phyloP scores from a whole-genome alignment of 257 asterid genomes.

The Petrea volubilis region DNA sequence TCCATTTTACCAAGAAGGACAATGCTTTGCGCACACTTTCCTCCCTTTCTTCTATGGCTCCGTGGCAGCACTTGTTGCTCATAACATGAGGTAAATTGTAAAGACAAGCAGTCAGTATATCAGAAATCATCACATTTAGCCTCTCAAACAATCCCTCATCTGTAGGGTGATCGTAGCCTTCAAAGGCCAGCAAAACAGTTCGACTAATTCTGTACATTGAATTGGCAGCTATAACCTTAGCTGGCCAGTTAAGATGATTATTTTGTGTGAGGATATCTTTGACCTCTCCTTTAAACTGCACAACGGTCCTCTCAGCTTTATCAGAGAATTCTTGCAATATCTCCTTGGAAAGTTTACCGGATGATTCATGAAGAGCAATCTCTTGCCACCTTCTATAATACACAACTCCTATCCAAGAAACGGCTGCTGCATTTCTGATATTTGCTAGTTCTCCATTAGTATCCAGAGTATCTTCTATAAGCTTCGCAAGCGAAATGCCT shows the following conservation, averaged over 20 bases:
- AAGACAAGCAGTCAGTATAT: constrained; percentile 45
- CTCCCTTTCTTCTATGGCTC: constrained; percentile 31
- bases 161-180: neutral
- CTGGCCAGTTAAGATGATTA: constrained; percentile 43
- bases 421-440: constrained; percentile 24
- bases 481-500: constrained; percentile 17
- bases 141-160: constrained; percentile 29
- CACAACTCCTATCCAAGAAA: constrained; percentile 11
- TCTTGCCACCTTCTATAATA: constrained; percentile 19
- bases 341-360: neutral
- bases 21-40: constrained; percentile 27
- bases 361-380: constrained; percentile 1
- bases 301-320: neutral
- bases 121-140: constrained; percentile 28
- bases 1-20: constrained; percentile 36
- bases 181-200: constrained; percentile 14
- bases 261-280: neutral
- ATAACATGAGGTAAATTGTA: constrained; percentile 31
- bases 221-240: constrained; percentile 30
- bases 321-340: constrained; percentile 5
- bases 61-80: constrained; percentile 17
- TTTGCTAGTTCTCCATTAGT: neutral
- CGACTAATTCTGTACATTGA: constrained; percentile 38
- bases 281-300: neutral
- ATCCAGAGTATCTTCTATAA: constrained; percentile 11